Conservation (phyloP, 305 asterid genomes). For the Nicotiana rustica region DNA sequence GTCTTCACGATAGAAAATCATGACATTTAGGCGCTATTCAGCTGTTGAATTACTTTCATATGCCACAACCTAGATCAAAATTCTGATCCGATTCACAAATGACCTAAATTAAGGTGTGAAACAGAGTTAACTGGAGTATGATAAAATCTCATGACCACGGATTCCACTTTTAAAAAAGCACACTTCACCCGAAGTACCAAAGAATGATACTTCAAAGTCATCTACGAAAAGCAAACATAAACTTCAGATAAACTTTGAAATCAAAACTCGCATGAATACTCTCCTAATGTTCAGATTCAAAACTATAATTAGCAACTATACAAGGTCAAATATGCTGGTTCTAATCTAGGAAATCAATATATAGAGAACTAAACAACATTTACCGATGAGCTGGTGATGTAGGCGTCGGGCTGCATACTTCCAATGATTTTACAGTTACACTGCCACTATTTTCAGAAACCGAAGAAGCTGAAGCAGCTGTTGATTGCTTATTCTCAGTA, state of each 20-base stretch:
- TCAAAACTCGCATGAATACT: not conserved
- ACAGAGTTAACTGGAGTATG: not conserved
- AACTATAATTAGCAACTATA: not conserved
- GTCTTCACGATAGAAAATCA: not conserved
- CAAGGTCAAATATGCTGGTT: not conserved
- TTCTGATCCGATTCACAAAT: not conserved
- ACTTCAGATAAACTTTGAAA: not conserved
- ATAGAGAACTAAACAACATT: constrained; percentile 29
- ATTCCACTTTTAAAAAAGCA: not conserved
- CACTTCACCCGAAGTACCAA: not conserved
- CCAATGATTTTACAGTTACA: constrained; percentile 63
- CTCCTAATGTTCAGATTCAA: not conserved
- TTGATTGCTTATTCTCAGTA: constrained; percentile 69
- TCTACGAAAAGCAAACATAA: not conserved
- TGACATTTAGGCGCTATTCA: not conserved
- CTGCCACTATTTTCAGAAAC: constrained; percentile 84
- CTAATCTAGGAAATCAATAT: not conserved
- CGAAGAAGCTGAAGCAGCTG: constrained; percentile 78
- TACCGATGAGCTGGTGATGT: constrained; percentile 86
- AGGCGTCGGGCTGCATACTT: constrained; percentile 69
- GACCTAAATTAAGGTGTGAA: not conserved
- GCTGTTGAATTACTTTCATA: constrained; percentile 8
- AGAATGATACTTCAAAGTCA: not conserved
- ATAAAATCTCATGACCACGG: not conserved
- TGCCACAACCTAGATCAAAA: not conserved